Evolutionary conservation across 805 yeast species (phyloP), one percentile per base, ranked within the genome.

Genomic region (Metschnikowia dekortorum): DNA sequence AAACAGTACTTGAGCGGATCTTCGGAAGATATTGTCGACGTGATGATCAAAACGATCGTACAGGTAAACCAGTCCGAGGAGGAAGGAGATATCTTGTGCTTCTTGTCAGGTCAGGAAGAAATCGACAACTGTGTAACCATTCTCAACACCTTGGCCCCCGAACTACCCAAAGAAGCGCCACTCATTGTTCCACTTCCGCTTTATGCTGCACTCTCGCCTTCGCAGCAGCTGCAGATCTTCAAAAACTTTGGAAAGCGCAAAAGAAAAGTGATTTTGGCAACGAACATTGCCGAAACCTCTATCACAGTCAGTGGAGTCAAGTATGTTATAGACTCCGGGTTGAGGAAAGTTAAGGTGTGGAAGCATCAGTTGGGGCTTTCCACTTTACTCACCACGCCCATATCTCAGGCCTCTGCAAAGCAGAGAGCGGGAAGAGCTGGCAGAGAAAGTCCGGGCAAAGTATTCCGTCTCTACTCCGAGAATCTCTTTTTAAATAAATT

Each of bases 391-490:
- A 91, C 97, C 0, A 89, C 94, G 0, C 94, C 99, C 1, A 84
- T 94, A 22, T 90, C 98, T 0, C 89, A 87, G 61, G 96, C 98
- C 0, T 87, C 96, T 37, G 99, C 98, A 0, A 81, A 87, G 34
- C 99, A 94, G 71, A 76, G 99, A 68, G 83, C 91, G 42, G 99
- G 99, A 66, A 87, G 99, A 76, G 98, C 99, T n/a, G 99, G 99
- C 54, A 89, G 99, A 81, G 98, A 94, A 69, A 81, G 86, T 31
- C 60, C 64, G 10, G 99, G 99, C 39, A 92, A 92, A 65, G 88
- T 94, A 40, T 94, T 76, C 68, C 71, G 98, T 52, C 69, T 94
- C 35, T 94, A 85, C 65, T 83, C 87, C 44, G 98, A 92, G 59
- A 64, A 70, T 1, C 85, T 87, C 51, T 92, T 80, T 59, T 51